Evolutionary conservation across 768 basidiomycete species (phyloP).

Genomic region (Holtermannia corniformis): DNA sequence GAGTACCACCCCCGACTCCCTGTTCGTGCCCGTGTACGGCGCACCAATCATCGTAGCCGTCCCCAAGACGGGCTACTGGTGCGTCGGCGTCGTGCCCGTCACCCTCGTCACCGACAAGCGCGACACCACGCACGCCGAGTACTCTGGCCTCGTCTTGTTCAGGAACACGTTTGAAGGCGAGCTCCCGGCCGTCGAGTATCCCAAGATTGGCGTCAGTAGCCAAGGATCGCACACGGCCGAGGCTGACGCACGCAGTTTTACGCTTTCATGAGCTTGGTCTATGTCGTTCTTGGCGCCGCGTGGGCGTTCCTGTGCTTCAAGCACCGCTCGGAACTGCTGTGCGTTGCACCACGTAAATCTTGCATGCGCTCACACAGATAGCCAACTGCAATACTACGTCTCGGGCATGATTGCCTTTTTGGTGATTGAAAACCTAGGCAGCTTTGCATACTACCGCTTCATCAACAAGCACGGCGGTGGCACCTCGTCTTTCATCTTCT

Average conservation of each 20-base stretch:
- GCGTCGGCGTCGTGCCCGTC: constrained; percentile 72
- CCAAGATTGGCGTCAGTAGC: constrained; percentile 77
- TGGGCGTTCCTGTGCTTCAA: constrained; percentile 82
- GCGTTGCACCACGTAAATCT: constrained; percentile 50
- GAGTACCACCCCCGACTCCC: neutral
- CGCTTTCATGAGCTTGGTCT: constrained; percentile 70
- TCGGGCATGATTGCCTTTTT: constrained; percentile 77
- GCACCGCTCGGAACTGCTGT: constrained; percentile 72
- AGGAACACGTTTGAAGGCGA: constrained; percentile 78
- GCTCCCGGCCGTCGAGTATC: constrained; percentile 86
- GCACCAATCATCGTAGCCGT: constrained; percentile 75
- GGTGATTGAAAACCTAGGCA: constrained; percentile 87
- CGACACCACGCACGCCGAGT: constrained; percentile 62
- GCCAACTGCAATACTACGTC: constrained; percentile 64
- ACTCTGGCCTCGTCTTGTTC: constrained; percentile 72
- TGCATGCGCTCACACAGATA: neutral
- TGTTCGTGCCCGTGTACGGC: constrained; percentile 45
- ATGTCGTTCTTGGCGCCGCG: constrained; percentile 54
- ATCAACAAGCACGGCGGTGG: constrained; percentile 53
- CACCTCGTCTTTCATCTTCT: constrained; percentile 56
- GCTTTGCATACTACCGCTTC: constrained; percentile 88
- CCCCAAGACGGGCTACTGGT: constrained; percentile 78
- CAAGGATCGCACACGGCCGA: neutral
- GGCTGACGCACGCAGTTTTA: constrained; percentile 58
- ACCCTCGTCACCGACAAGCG: constrained; percentile 52